Evolutionary conservation across 495 filamentous ascomycete genomes (phyloP), one percentile per base, ranked within the genome.

Genomic region (Apodospora peruviana): DNA sequence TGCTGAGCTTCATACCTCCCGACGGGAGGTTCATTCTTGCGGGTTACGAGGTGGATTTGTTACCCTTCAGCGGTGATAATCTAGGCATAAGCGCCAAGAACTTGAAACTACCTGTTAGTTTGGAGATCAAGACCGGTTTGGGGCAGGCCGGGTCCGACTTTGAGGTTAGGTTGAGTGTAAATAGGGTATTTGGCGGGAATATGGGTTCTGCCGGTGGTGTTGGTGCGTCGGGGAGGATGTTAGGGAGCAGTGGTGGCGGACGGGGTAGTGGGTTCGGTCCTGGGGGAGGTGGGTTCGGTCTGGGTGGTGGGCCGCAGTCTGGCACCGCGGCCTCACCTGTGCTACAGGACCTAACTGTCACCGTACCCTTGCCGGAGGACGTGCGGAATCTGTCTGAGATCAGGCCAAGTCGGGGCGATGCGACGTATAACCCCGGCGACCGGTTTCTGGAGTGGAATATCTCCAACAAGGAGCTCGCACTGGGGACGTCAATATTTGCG

Each of bases 21-120:
- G 93, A 99, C 62, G 93, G 93, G 17, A 78, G 87, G n/a, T 98
- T 97, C 61, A 87, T 93, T 11, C 76, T 98, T 8, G 90, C 89
- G 21, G 90, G 91, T 3, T 98, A 98, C 58, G 93, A 95, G 64
- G 90, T 95, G 27, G 87, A 97, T 67, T 74, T 98, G 19, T 74
- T 98, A 19, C 86, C 88, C 2, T 62, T 63, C 43, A 59, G 66
- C 11, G 73, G 70, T 50, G 62, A 61, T 9, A n/a, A n/a, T n/a
- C 70, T 67, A 24, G 67, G 55, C 18, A 63, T 68, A 20, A 66
- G 51, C 24, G 54, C 69, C 17, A 65, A 82, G 41, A 86, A 81
- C 59, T 69, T 96, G 2, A 86, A 88, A 49, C 67, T 98, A 5
- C 93, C 93, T 0, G 87, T 91, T 0, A 76, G 76, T 21, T 71